phyloP scores from a whole-genome alignment of 345 rosid genomes.

The Salix purpurea region DNA sequence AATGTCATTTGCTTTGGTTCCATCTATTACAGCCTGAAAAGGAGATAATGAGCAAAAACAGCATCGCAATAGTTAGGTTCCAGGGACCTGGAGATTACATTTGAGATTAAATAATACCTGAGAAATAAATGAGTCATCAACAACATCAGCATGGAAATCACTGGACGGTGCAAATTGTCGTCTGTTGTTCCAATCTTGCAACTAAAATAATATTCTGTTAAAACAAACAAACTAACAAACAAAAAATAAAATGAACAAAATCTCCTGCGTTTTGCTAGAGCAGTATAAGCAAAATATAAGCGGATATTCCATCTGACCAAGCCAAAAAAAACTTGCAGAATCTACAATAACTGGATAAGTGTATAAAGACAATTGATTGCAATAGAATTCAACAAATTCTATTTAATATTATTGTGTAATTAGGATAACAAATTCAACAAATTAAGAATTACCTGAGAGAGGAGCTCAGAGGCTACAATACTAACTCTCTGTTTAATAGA shows the following conservation, averaged over 20 bases:
- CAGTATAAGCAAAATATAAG: not conserved
- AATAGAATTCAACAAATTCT: not conserved
- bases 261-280: slow-evolving; percentile 10
- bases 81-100: slow-evolving; percentile 12
- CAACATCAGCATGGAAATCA: slow-evolving; percentile 91
- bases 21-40: slow-evolving; percentile 71
- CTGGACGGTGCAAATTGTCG: slow-evolving; percentile 67
- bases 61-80: not conserved
- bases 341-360: not conserved
- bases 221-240: not conserved
- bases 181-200: slow-evolving; percentile 98
- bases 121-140: slow-evolving; percentile 79
- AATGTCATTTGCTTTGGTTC: slow-evolving; percentile 88
- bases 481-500: slow-evolving; percentile 65
- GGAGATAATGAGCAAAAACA: slow-evolving; percentile 12
- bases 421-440: not conserved
- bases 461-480: slow-evolving; percentile 76
- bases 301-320: not conserved
- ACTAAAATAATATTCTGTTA: slow-evolving; percentile 37
- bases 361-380: not conserved
- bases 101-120: slow-evolving; percentile 55
- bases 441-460: slow-evolving; percentile 64
- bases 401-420: not conserved
- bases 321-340: not conserved
- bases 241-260: slow-evolving; percentile 3